Base-by-base conservation (phyloP, 2,329 filamentous ascomycete genomes). In the Calonectria hongkongensis region DNA sequence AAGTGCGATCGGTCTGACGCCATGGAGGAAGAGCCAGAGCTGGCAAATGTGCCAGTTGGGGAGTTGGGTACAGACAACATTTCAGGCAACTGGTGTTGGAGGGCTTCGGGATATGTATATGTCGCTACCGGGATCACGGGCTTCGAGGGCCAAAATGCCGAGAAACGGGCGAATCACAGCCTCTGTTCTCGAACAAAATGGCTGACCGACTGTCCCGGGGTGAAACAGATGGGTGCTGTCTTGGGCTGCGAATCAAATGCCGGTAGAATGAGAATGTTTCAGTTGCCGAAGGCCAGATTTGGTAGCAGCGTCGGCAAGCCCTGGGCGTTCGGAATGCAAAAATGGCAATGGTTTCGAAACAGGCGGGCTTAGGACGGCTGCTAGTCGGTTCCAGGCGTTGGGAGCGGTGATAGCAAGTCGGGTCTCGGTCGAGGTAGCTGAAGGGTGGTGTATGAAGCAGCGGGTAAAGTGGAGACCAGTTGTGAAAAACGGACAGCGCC, bases 1-100 rank as follows among this genome's bases (percentile, higher is more conserved):
- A 73, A 78, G 2, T 72, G 63, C 4, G 78, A 75, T 30, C 71
- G 74, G 9, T 72, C 66, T 36, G 75, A 73, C 60, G 73, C 72
- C 33, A 70, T 74, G 39, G 50, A 62, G 48, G 72, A 73, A 51
- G 76, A 71, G 16, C 50, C 68, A 13, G 71, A 72, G 33, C 62
- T 66, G n/a, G 64, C 45, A 16, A 70, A 36, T n/a, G 58, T 71
- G 13, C 74, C 70, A 3, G 72, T 30, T 21, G 66, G 66, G 28
- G 71, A 71, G 25, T 64, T 56, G 18, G 33, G 48, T 28, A 70
- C 27, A 33, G 70, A 67, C 18, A 70, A 8, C 76, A 60, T 60
- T 5, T 43, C 50, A 30, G 27, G 27, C 12, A 16, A n/a, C 43
- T 21, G 12, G 4, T n/a, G 10, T 5, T 25, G 33, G 36, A 8